These are phyloP conservation scores for Phytophthora meadii DNA, from an alignment of 352 stramenopile genomes.

Conservation along the genomic window DNA sequence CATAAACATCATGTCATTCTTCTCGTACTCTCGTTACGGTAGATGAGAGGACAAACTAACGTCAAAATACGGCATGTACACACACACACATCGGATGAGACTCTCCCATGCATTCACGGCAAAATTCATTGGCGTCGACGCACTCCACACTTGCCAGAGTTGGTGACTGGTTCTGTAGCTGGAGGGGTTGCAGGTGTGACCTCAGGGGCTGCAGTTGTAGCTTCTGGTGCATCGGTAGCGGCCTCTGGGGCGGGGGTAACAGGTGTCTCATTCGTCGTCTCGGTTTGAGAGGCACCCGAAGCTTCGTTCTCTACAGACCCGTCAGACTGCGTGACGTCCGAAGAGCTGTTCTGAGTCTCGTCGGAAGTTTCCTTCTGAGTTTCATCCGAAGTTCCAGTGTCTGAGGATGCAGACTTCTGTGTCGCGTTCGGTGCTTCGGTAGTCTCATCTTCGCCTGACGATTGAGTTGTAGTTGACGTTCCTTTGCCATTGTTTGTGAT, in stretches of 20 bases:
- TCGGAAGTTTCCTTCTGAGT: neutral
- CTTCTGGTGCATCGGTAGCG: neutral
- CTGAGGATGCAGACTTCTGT: slow-evolving; percentile 7
- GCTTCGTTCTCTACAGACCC: neutral
- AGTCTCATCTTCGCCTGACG: neutral
- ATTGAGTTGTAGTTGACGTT: neutral
- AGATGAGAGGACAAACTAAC: slow-evolving; percentile 1
- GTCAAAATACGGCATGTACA: neutral
- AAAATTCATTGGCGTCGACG: slow-evolving; percentile 15
- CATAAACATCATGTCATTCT: neutral
- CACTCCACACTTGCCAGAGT: slow-evolving; percentile 17
- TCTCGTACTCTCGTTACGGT: neutral
- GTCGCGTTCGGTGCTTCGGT: slow-evolving; percentile 1
- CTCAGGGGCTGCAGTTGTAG: neutral
- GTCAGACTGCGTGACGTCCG: neutral
- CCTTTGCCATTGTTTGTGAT: slow-evolving; percentile 29
- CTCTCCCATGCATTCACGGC: too few species aligned
- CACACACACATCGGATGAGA: neutral
- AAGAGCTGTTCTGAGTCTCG: neutral
- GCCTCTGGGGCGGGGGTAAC: neutral
- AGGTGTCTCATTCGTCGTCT: neutral
- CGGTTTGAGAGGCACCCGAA: neutral
- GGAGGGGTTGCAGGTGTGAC: neutral
- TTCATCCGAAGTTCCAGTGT: neutral
- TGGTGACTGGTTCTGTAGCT: slow-evolving; percentile 1